Base-by-base conservation (phyloP, 176 grass and related monocot species). In the Bonia amplexicaulis region DNA sequence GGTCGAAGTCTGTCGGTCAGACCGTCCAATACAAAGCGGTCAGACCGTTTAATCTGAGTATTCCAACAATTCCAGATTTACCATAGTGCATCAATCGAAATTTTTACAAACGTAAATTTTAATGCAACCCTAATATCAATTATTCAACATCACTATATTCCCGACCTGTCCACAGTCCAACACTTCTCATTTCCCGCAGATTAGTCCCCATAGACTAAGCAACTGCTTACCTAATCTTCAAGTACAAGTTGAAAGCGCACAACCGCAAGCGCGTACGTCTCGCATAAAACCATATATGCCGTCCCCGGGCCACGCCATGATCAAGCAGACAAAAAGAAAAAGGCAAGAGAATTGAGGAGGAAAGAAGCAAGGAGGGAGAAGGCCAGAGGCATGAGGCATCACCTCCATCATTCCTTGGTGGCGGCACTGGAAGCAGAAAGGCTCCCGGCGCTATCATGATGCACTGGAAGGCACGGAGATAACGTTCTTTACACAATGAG, bases 361-460 rank as follows among this genome's bases (percentile, higher is more conserved):
- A 41, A 12, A 52, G 65, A 15, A 44, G 45, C 42, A 9, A 39
- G 44, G 11, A 60, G 41, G 15, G 33, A 31, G 60, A 55, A 84
- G 47, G 72, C 68, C 35, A 84, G 48, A 77, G 47, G 10, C 71
- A 9, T 12, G 48, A 77, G 47, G 10, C 71, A 9, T 12, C 19
- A 15, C 61, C 26, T 64, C 61, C 61, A 12, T 16, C 48, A 19
- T 44, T 66, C 60, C 71, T 66, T 66, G 60, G 60, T 53, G 81
- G 22, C 46, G 13, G 16, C 66, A 31, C 15, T 29, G 35, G 25
- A 71, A 76, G 62, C 82, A 26, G n/a, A 76, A 85, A 85, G n/a
- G n/a, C 31, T 37, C 5, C 58, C 37, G 17, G 73, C 57, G 66
- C 73, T 78, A 66, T 73, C 20, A 88, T 79, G 74, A 84, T 71